These are phyloP conservation scores for Mycocentrospora acerina DNA, from an alignment of 2,329 filamentous ascomycete species.

Conservation along the genomic window DNA sequence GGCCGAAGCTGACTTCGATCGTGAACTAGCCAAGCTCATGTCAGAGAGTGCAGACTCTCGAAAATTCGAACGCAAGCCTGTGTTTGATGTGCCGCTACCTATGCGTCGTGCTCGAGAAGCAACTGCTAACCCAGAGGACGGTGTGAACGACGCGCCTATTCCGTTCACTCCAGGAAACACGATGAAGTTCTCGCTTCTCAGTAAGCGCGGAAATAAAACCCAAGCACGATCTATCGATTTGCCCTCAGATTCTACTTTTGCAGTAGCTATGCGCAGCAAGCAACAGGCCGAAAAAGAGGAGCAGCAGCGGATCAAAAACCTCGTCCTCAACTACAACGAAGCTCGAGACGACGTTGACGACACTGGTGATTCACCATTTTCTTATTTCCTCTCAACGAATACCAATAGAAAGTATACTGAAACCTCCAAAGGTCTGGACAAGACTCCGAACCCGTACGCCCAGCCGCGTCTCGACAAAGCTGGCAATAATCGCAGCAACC, in stretches of 20 bases:
- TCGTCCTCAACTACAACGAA: conserved; percentile 89
- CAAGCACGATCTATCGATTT: conserved; percentile 92
- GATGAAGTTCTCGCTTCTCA: conserved; percentile 97
- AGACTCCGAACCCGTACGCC: conserved; percentile 45
- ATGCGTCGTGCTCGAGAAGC: conserved; percentile 72
- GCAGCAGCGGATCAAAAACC: conserved; percentile 96
- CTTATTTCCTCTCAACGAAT: conserved; percentile 47
- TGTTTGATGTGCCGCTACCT: conserved; percentile 96
- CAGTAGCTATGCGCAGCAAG: conserved; percentile 92
- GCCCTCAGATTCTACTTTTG: conserved; percentile 88
- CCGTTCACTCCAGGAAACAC: conserved; percentile 52
- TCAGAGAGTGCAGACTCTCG: conserved; percentile 92
- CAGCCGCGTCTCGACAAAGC: conserved; percentile 57
- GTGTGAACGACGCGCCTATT: conserved; percentile 42
- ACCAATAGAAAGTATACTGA: conserved; percentile 51
- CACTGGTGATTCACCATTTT: conserved; percentile 64
- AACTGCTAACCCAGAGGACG: conserved; percentile 43
- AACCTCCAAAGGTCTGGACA: conserved; percentile 42
- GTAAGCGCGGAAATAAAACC: conserved; percentile 93
- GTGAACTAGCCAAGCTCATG: conserved; percentile 98
- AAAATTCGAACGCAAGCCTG: conserved; percentile 90
- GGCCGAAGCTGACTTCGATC: conserved; percentile 94
- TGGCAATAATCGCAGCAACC: conserved; percentile 67
- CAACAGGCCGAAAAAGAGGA: conserved; percentile 94
- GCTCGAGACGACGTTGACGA: conserved; percentile 74